Evolutionary conservation across 306 rosid species (phyloP), one percentile per base, ranked within the genome.

Genomic region (Glycyrrhiza uralensis): DNA sequence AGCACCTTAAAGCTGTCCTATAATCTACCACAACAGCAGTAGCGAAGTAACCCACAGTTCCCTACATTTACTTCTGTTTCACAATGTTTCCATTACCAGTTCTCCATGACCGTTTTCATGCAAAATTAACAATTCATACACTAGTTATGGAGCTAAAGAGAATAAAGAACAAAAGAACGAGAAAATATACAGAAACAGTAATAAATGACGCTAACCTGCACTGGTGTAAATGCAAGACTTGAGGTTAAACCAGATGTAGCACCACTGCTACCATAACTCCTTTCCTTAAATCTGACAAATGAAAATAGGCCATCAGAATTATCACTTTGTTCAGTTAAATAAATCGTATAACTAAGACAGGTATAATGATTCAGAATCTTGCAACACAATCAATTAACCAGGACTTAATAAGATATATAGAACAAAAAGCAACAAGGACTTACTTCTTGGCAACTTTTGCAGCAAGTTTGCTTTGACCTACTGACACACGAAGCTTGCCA

Each of bases 151-250:
- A 65, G 49, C 76, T 45, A 52, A 14, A 61, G 33, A 47, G 38
- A n/a, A n/a, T n/a, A n/a, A n/a, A n/a, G n/a, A n/a, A n/a, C n/a
- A n/a, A n/a, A n/a, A n/a, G n/a, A 52, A 54, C n/a, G 12, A 47
- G 7, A 60, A 17, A 49, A 56, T 14, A 35, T 59, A 59, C 42
- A 29, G 26, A 42, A 7, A 72, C 18, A 46, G 41, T 39, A 36
- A 72, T 17, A 38, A 56, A 60, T 24, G 23, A 47, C 9, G 44
- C 84, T 30, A 60, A 93, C 98, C 90, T 93, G 98, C 74, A 93
- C 98, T n/a, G 98, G 97, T 12, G 97, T 93, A 81, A 89, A 93
- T 47, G 98, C 98, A 60, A 90, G 84, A 85, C 98, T 93, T 59
- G 96, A 90, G 20, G 96, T 88, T 81, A 90, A 82, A 77, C 96